Evolutionary conservation across 768 basidiomycete species (phyloP).

Genomic region (Tulasnella calospora): DNA sequence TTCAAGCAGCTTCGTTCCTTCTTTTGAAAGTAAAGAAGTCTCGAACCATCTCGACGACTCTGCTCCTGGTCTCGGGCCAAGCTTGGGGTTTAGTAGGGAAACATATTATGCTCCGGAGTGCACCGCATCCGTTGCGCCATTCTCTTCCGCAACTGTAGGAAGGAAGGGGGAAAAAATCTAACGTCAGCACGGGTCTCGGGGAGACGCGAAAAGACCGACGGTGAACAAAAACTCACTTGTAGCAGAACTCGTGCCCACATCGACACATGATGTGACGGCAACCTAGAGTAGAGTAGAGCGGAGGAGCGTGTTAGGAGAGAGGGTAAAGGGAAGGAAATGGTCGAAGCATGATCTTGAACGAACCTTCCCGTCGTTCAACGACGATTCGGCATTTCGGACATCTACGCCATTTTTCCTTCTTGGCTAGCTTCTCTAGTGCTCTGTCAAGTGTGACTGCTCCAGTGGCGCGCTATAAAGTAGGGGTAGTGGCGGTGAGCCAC

Average conservation of each 20-base stretch:
- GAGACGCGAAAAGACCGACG: background rate
- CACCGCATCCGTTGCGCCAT: background rate
- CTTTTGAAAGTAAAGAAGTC: background rate
- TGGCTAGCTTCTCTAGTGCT: slow-evolving; percentile 8
- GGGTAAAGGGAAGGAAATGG: background rate
- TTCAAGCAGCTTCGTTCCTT: background rate
- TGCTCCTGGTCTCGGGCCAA: background rate
- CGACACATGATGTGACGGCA: slow-evolving; percentile 20
- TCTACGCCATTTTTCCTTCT: slow-evolving; percentile 1
- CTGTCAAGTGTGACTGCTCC: background rate
- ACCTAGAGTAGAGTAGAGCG: background rate
- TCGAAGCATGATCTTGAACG: background rate
- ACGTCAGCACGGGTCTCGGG: too few species aligned
- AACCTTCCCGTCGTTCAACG: slow-evolving; percentile 9
- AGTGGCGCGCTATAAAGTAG: background rate
- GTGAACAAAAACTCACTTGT: slow-evolving; percentile 7
- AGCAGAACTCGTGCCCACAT: slow-evolving; percentile 21
- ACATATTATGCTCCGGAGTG: background rate
- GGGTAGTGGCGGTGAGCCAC: too few species aligned
- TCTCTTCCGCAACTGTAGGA: background rate
- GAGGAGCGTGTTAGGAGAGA: too few species aligned
- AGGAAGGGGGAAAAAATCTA: background rate
- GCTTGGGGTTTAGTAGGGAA: background rate
- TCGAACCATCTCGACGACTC: background rate
- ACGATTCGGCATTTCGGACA: slow-evolving; percentile 21